phyloP scores from a whole-genome alignment of 2,329 filamentous ascomycete species.

The Allantophomopsis lycopodina region DNA sequence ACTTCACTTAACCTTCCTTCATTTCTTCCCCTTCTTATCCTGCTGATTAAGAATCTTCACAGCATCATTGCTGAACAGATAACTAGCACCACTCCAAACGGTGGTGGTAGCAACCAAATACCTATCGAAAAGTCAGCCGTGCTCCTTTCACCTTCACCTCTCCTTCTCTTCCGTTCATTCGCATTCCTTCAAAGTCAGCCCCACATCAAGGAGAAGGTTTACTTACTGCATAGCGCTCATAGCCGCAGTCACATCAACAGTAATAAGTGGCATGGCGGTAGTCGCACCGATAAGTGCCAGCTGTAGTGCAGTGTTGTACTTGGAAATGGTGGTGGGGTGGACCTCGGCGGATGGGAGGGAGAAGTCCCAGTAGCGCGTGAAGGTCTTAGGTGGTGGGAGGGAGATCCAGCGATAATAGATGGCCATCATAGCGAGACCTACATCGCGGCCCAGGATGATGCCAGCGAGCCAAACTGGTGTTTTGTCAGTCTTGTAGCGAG shows the following conservation, averaged over 20 bases:
- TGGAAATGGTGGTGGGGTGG: constrained; percentile 70
- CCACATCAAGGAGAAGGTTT: not conserved
- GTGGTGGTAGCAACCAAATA: constrained; percentile 82
- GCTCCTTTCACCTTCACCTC: too few species aligned
- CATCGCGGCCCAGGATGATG: constrained; percentile 84
- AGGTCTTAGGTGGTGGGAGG: constrained; percentile 84
- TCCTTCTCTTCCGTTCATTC: too few species aligned
- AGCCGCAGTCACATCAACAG: constrained; percentile 36
- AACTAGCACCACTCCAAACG: constrained; percentile 86
- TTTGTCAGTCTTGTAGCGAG: not conserved
- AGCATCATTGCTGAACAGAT: constrained; percentile 79
- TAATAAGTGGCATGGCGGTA: constrained; percentile 64
- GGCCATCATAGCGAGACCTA: constrained; percentile 69
- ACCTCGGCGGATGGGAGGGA: constrained; percentile 80
- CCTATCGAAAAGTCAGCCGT: constrained; percentile 31
- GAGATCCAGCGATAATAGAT: constrained; percentile 96
- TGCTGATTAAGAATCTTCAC: constrained; percentile 62
- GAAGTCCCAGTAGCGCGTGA: constrained; percentile 93
- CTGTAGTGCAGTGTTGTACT: constrained; percentile 90
- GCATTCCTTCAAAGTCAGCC: too few species aligned
- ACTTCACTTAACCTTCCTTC: too few species aligned
- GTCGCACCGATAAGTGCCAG: constrained; percentile 75
- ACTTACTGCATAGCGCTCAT: constrained; percentile 53
- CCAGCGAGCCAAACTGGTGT: constrained; percentile 64
- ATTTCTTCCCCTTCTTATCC: not conserved